Conservation (phyloP, 2,329 filamentous ascomycete genomes). For the Arthrobotrys entomopaga region DNA sequence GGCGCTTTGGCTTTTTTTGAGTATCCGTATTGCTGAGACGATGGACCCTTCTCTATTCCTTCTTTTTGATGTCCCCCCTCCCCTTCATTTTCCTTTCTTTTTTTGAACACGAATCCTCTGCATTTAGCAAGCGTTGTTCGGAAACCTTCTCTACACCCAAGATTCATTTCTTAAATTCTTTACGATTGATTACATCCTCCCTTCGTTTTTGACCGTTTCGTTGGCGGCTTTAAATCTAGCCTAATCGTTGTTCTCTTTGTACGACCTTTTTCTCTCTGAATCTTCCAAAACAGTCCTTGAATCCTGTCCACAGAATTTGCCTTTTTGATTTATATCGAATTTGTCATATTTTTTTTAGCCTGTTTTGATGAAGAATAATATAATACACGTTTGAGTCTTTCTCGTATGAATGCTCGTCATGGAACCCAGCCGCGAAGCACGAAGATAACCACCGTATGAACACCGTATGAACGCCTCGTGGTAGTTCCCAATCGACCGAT, state of each 20-base stretch:
- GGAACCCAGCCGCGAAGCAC: too few relatives aligned
- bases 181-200: constrained; percentile 7
- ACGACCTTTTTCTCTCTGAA: constrained; percentile 5
- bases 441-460: too few relatives aligned
- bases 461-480: too few relatives aligned
- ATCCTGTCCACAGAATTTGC: constrained; percentile 11
- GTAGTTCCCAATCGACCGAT: too few relatives aligned
- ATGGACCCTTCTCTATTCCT: constrained; percentile 2
- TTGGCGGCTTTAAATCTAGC: constrained; percentile 29
- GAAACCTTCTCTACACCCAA: constrained; percentile 26
- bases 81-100: constrained; percentile 15
- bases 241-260: neutral
- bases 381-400: constrained; percentile 45
- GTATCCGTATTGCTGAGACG: too few relatives aligned
- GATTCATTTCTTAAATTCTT: constrained; percentile 11
- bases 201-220: constrained; percentile 4
- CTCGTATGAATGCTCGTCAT: neutral
- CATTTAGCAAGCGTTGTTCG: constrained; percentile 55
- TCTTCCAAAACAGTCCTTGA: constrained; percentile 22
- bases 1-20: too few relatives aligned
- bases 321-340: constrained; percentile 7
- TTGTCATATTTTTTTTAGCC: constrained; percentile 14
- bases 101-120: constrained; percentile 38
- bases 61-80: constrained; percentile 13
- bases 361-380: constrained; percentile 38